Conservation (phyloP, 192 early-diverging fungal genomes). For the Coemansia sp. region DNA sequence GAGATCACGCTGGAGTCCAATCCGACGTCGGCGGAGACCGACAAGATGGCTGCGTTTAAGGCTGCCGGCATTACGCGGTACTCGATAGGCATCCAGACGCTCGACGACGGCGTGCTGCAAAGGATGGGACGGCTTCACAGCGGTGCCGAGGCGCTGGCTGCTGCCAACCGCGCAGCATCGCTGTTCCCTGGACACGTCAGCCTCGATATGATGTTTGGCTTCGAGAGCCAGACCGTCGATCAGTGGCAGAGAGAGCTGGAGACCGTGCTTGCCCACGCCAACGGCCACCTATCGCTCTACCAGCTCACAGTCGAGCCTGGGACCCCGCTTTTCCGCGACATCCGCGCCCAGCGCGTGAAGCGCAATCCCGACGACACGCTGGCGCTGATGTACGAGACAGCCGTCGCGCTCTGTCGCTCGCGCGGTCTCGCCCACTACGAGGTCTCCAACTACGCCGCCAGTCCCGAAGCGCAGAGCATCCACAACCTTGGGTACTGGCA, state of each 20-base stretch:
- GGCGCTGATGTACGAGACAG: constrained; percentile 49
- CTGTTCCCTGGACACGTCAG: constrained; percentile 44
- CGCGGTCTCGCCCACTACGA: constrained; percentile 56
- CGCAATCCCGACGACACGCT: constrained; percentile 31
- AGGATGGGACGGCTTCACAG: constrained; percentile 55
- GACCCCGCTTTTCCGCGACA: constrained; percentile 50
- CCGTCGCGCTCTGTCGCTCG: constrained; percentile 21
- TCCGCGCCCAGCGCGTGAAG: constrained; percentile 17
- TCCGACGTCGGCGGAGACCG: constrained; percentile 37
- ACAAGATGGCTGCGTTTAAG: constrained; percentile 44
- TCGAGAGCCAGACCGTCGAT: constrained; percentile 42
- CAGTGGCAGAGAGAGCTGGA: constrained; percentile 48
- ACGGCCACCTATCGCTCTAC: constrained; percentile 57
- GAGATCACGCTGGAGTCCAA: constrained; percentile 59
- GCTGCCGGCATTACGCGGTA: constrained; percentile 54
- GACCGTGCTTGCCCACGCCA: constrained; percentile 26
- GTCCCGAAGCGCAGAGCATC: constrained; percentile 18
- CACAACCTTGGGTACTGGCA: constrained; percentile 61
- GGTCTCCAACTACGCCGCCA: constrained; percentile 53
- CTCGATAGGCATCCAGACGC: constrained; percentile 59
- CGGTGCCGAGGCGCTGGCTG: constrained; percentile 38
- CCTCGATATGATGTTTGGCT: constrained; percentile 60
- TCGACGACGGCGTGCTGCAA: constrained; percentile 37
- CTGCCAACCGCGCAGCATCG: constrained; percentile 25
- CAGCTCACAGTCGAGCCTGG: constrained; percentile 62